Conservation (phyloP, 441 rosid species). For the Populus hybrid region DNA sequence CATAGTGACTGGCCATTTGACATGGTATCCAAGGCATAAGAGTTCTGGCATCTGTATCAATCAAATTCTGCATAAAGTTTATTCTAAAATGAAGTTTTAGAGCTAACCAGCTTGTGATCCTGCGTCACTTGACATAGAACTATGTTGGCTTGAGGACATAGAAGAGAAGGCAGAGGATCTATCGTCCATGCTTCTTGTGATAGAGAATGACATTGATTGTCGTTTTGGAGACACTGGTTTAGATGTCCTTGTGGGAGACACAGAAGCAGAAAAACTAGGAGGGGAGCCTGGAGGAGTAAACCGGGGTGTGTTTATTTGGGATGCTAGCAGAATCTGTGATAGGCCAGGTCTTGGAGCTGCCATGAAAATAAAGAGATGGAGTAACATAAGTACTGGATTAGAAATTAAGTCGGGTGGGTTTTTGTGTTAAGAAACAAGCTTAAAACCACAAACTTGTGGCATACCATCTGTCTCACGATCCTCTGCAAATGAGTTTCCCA, state of each 20-base stretch:
- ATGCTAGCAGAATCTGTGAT: constrained; percentile 40
- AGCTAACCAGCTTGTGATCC: constrained; percentile 62
- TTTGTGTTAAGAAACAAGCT: not conserved
- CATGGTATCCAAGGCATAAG: not conserved
- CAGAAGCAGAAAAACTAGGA: constrained; percentile 65
- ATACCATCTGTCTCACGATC: constrained; percentile 54
- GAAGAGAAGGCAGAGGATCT: constrained; percentile 54
- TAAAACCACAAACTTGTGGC: constrained; percentile 9
- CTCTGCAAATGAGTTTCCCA: constrained; percentile 36
- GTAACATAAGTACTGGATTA: constrained; percentile 2
- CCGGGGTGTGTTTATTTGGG: constrained; percentile 67
- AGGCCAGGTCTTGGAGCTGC: constrained; percentile 51
- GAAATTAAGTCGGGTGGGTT: not conserved
- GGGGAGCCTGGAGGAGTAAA: constrained; percentile 86
- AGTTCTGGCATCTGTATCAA: constrained; percentile 2
- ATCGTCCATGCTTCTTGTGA: constrained; percentile 70
- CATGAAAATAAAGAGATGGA: constrained; percentile 7
- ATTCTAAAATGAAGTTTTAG: constrained; percentile 9
- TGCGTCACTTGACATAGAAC: constrained; percentile 49
- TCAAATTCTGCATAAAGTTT: constrained; percentile 1
- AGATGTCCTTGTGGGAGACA: constrained; percentile 65
- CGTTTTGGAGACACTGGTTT: constrained; percentile 74
- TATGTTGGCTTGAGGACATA: constrained; percentile 19
- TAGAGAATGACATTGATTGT: constrained; percentile 66
- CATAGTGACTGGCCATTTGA: constrained; percentile 1